Conservation (phyloP, 257 asterid species). For the Primulina eburnea region DNA sequence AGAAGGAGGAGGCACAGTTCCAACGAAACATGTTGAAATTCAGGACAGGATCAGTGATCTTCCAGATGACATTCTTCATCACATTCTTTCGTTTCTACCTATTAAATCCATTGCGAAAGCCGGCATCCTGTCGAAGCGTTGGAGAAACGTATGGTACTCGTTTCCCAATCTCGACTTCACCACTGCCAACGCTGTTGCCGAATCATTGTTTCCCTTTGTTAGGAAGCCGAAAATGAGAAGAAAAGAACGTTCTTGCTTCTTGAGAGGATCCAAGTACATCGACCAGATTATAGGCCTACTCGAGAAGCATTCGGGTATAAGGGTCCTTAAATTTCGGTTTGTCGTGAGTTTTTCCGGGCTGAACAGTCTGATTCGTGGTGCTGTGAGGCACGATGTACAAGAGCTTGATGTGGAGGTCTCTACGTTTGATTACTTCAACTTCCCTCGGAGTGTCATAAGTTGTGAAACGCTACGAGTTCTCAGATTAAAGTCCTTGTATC, state of each 20-base stretch:
- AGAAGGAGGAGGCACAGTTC: neutral
- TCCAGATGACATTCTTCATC: conserved; percentile 68
- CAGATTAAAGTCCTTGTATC: conserved; percentile 32
- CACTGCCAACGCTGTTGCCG: conserved; percentile 1
- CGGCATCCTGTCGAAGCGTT: conserved; percentile 59
- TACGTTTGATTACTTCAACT: conserved; percentile 38
- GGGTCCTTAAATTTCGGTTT: conserved; percentile 30
- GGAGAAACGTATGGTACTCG: conserved; percentile 59
- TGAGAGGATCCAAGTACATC: conserved; percentile 29
- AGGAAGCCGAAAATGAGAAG: neutral
- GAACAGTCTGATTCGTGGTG: neutral
- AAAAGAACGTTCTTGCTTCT: conserved; percentile 13
- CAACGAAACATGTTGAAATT: neutral
- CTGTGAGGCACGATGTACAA: conserved; percentile 40
- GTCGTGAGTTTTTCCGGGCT: too few species aligned
- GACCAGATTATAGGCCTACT: conserved; percentile 32
- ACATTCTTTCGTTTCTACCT: conserved; percentile 51
- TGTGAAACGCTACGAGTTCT: conserved; percentile 38
- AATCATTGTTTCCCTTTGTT: neutral
- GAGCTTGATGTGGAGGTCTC: conserved; percentile 44
- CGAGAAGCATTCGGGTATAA: conserved; percentile 16
- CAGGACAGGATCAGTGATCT: conserved; percentile 69
- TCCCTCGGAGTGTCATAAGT: conserved; percentile 37
- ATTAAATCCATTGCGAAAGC: conserved; percentile 60
- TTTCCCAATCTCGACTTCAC: conserved; percentile 57